These are phyloP conservation scores for Lentithecium fluviatile DNA, from an alignment of 495 filamentous ascomycete species.

Conservation along the genomic window DNA sequence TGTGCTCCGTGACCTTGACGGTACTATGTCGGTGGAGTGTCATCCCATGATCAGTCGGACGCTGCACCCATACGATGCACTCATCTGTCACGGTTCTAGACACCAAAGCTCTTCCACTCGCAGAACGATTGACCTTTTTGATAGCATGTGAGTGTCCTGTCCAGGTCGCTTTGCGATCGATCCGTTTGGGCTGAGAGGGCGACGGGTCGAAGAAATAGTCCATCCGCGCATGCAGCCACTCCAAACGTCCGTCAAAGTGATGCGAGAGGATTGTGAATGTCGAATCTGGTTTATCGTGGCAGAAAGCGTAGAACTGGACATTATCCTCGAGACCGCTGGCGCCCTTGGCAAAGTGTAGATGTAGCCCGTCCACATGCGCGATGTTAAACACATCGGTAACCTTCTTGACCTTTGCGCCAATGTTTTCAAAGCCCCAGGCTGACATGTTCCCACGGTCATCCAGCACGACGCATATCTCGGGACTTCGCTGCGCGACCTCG, in stretches of 20 bases:
- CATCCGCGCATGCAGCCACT: slow-evolving; percentile 75
- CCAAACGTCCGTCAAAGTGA: slow-evolving; percentile 80
- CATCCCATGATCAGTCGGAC: slow-evolving; percentile 46
- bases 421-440: slow-evolving; percentile 90
- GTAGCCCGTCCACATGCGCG: slow-evolving; percentile 71
- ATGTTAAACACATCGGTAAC: slow-evolving; percentile 81
- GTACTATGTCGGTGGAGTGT: slow-evolving; percentile 66
- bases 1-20: slow-evolving; percentile 69
- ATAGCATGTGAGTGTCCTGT: slow-evolving; percentile 80
- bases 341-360: slow-evolving; percentile 62
- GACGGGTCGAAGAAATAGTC: slow-evolving; percentile 80
- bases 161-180: slow-evolving; percentile 63
- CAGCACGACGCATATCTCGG: slow-evolving; percentile 83
- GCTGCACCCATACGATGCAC: slow-evolving; percentile 80
- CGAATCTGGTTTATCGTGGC: slow-evolving; percentile 55
- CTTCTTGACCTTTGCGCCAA: slow-evolving; percentile 70
- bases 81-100: slow-evolving; percentile 79
- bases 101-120: slow-evolving; percentile 72
- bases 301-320: slow-evolving; percentile 73
- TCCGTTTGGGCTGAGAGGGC: slow-evolving; percentile 57
- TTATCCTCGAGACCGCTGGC: slow-evolving; percentile 52
- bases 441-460: slow-evolving; percentile 86
- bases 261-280: slow-evolving; percentile 77
- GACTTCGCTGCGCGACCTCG: slow-evolving; percentile 78
- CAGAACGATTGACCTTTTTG: slow-evolving; percentile 81